phyloP scores from a whole-genome alignment of 1,284 basidiomycete genomes.

The Irpex sp. region DNA sequence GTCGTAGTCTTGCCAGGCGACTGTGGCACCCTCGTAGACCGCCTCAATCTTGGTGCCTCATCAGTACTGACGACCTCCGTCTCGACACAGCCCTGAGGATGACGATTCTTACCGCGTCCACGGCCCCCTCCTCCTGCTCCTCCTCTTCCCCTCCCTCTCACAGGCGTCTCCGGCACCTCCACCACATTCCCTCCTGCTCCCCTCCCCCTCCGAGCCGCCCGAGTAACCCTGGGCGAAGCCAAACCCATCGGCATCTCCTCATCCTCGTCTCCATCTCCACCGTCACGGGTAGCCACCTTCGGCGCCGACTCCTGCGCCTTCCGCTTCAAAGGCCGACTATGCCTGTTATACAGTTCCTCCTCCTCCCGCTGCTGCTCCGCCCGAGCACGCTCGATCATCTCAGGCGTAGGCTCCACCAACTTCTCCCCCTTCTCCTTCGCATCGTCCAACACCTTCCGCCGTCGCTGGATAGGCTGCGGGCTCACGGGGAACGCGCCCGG shows the following conservation, averaged over 20 bases:
- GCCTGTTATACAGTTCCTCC: constrained; percentile 1
- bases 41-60: constrained; percentile 1
- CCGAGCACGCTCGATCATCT: constrained; percentile 33
- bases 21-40: not conserved
- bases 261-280: constrained; percentile 3
- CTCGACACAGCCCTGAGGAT: not conserved
- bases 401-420: constrained; percentile 35
- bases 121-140: not conserved
- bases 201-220: not conserved
- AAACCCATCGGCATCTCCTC: not conserved
- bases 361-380: not conserved
- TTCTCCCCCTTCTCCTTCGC: constrained; percentile 34
- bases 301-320: constrained; percentile 3
- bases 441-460: constrained; percentile 40
- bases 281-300: not conserved
- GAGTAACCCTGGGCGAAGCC: not conserved
- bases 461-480: constrained; percentile 38
- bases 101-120: constrained; percentile 3
- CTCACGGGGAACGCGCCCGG: constrained; percentile 20
- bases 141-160: too few species aligned
- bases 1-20: too few species aligned
- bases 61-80: not conserved
- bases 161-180: not conserved
- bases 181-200: not conserved
- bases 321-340: constrained; percentile 18